phyloP scores from a whole-genome alignment of 441 rosid genomes.

The Manihot esculenta region DNA sequence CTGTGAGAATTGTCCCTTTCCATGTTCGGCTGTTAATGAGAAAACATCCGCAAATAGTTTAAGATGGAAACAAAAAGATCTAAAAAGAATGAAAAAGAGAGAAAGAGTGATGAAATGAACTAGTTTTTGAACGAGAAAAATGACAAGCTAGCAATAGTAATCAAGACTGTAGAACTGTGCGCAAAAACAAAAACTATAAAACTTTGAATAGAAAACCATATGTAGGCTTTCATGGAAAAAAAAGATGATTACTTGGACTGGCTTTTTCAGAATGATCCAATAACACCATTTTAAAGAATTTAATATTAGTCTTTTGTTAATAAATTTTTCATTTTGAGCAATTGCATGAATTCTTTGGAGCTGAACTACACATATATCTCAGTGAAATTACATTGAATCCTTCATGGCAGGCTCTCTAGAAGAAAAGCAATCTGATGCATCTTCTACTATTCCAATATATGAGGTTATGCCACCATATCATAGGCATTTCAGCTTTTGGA shows the following conservation, averaged over 20 bases:
- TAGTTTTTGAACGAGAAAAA: slow-evolving; percentile 3
- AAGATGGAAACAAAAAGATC: neutral
- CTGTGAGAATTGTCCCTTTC: slow-evolving; percentile 38
- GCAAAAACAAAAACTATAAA: neutral
- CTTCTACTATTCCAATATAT: no score
- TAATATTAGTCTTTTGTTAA: no score
- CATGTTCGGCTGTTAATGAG: slow-evolving; percentile 42
- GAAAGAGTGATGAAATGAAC: neutral
- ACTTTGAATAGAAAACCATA: neutral
- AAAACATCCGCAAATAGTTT: slow-evolving; percentile 20
- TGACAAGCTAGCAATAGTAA: slow-evolving; percentile 19
- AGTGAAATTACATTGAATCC: no score
- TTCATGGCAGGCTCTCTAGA: no score
- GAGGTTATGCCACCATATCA: no score
- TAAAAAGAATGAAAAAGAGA: no score
- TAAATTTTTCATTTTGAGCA: no score
- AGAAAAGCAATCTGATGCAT: no score
- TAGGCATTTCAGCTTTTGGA: no score
- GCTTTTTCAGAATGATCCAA: neutral
- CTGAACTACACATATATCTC: no score
- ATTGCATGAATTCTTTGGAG: no score
- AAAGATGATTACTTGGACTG: neutral
- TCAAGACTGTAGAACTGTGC: neutral
- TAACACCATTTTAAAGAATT: neutral
- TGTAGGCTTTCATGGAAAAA: neutral